Base-by-base conservation (phyloP, 495 filamentous ascomycete genomes). In the Xylaria acuta region DNA sequence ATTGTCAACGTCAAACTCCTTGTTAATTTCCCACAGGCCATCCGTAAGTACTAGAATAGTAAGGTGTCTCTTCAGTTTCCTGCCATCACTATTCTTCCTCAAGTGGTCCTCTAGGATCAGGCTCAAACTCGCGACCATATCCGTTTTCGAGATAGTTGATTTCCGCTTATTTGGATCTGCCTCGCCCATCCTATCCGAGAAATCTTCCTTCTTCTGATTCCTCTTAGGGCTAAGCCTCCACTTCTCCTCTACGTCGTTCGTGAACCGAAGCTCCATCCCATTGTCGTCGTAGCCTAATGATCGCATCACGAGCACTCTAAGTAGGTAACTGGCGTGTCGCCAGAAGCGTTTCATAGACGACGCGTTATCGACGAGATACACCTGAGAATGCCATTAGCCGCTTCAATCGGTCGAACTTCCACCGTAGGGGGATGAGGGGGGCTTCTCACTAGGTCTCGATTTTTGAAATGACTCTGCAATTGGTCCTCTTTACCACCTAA, bases 11-110 rank as follows among this genome's bases (percentile, higher is more conserved):
- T 32, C 41, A 0, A 20, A 9, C 27, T 65, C 63, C 6, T 30
- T 45, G 64, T 68, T 72, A 11, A 65, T 78, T 49, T 74, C 67
- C 79, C 79, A 82, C 4, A 70, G 9, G 5, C 79, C 79, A 69
- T 82, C 80, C 12, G 80, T 82, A 1, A 82, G 69, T 22, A 81
- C 67, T 30, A 82, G 72, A 12, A 82, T 34, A 1, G 80, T 82
- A 16, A 65, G 41, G 41, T 65, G 63, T 32, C 63, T 65, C 27
- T 47, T 65, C 16, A 65, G 27, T 22, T 49, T 65, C 14, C 16
- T 45, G 20, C 41, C 63, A 47, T 65, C 63, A 12, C 41, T 65
- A 34, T 65, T 65, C 3, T 64, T 64, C 16, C 25, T 45, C 22
- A 65, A 6, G 41, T 49, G 63, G 14, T 65, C 43, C 16, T 65